phyloP scores from a whole-genome alignment of 371 early-diverging fungal genomes.

The Batrachochytrium dendrobatidis region DNA sequence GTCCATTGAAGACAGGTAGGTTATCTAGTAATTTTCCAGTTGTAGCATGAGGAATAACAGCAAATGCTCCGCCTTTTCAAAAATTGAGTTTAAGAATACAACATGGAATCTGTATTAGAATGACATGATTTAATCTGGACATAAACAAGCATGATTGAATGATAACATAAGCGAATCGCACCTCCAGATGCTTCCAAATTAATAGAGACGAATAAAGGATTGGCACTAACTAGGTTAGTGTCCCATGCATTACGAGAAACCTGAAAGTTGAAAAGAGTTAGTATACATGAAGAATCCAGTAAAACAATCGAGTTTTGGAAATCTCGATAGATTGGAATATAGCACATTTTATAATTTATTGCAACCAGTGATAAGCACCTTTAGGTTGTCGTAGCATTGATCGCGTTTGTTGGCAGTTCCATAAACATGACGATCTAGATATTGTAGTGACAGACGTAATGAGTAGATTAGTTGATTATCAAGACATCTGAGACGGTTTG shows the following conservation, averaged over 20 bases:
- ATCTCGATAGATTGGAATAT: neutral
- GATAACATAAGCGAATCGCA: conserved; percentile 10
- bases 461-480: too few species aligned
- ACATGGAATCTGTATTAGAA: conserved; percentile 2
- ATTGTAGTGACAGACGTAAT: too few species aligned
- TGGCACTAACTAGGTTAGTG: conserved; percentile 89
- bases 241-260: conserved; percentile 93
- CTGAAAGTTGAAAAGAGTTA: conserved; percentile 6
- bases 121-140: neutral
- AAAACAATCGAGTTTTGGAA: neutral
- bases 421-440: conserved; percentile 86
- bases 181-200: conserved; percentile 95
- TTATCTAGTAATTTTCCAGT: conserved; percentile 81
- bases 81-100: neutral
- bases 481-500: too few species aligned
- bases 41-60: conserved; percentile 76
- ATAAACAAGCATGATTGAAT: neutral
- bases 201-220: conserved; percentile 87
- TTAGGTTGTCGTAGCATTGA: conserved; percentile 87
- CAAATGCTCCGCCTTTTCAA: conserved; percentile 79
- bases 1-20: conserved; percentile 84
- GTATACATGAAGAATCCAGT: neutral
- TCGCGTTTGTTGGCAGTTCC: conserved; percentile 88
- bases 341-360: too few species aligned
- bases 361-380: too few species aligned